Evolutionary conservation across 1,139 yeast genomes (phyloP), one percentile per base, ranked within the genome.

Genomic region (Schwanniomyces etchellsii): DNA sequence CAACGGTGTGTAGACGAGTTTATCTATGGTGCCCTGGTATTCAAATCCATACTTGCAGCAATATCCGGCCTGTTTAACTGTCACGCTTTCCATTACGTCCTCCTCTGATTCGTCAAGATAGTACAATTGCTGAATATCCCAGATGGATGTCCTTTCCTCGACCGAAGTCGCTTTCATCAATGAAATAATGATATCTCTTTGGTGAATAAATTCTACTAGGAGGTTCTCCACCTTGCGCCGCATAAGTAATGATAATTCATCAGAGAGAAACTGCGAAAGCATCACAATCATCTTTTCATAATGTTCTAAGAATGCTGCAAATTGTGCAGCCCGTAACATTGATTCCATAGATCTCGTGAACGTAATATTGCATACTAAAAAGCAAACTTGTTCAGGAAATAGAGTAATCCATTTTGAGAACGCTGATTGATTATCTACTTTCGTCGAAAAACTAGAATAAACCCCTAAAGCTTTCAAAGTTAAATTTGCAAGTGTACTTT

Each of bases 1-100:
- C 16, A 86, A 64, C 1, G 93, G 88, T 0, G 97, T 89, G 33
- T 76, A 70, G 0, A 91, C 95, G 22, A 89, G 61, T 35, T 79
- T 71, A 18, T 81, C 86, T 3, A 82, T 78, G 2, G 76, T 63
- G 0, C 97, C 97, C 9, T 81, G 62, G 44, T 86, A 91, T 44
- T 88, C 96, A 50, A 77, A 85, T 0, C 95, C 95, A 47, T 89
- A 91, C 1, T 27, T 35, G 35, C 81, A 72, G 0, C 44, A 39
- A 5, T 76, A 65, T 15, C 70, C 62, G 1, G 80, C 74, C 35
- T 81, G 89, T 9, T 47, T 52, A 1, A 86, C 68, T 1, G 32
- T 44, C 6, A 86, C 48, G n/a, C 65, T 45, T 2, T 49, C 38
- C 2, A 57, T 30, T 1, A 42, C 35, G 29, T 70, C 70, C 0